Evolutionary conservation across 2,329 filamentous ascomycete species (phyloP), one percentile per base, ranked within the genome.

Genomic region (Elsinoe arachidis): DNA sequence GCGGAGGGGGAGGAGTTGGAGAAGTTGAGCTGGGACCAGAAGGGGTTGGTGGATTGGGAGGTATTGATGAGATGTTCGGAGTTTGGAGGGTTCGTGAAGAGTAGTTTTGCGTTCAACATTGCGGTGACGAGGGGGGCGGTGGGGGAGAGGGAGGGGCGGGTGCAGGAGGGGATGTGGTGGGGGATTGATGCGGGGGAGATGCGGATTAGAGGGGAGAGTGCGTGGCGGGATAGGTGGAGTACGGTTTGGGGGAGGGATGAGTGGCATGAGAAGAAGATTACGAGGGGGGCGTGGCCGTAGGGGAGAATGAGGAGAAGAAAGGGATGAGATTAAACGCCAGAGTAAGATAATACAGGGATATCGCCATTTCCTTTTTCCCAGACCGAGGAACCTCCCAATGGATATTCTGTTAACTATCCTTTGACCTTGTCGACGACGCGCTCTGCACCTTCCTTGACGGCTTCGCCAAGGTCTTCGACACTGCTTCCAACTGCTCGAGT

Each of bases 11-110:
- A 74, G 66, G 69, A 75, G 35, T 66, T 84, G 49, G 78, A 76
- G 52, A 73, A 78, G 43, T 71, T 97, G 63, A 86, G 84, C 17
- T 91, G 96, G 67, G 91, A 61, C 43, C 60, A 61, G 43, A 47
- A 56, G 26, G 60, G 72, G 2, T 66, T 80, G 17, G 72, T 80
- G 5, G 78, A 81, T 64, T 79, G 76, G 65, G 75, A 79, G 61
- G 72, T 80, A 3, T 66, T 79, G 61, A 65, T 74, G 53, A 68
- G 74, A 23, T 73, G 73, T 17, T 72, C 70, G 10, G 65, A 73
- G 15, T 73, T 79, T 58, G 70, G 71, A 0, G 78, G 78, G 0
- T 67, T 74, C 9, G 71, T 73, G 7, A 72, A 72, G 63, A 76
- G 74, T 58, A 72, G 68, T 59, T 78, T 79, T 55, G 72, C 72